A percentile compares a stretch with the other conserved stretches of the same genome.
These are phyloP conservation scores for Nannizziopsis arthrosporioides DNA, from an alignment of 2,329 filamentous ascomycete species.

Conservation along the genomic window DNA sequence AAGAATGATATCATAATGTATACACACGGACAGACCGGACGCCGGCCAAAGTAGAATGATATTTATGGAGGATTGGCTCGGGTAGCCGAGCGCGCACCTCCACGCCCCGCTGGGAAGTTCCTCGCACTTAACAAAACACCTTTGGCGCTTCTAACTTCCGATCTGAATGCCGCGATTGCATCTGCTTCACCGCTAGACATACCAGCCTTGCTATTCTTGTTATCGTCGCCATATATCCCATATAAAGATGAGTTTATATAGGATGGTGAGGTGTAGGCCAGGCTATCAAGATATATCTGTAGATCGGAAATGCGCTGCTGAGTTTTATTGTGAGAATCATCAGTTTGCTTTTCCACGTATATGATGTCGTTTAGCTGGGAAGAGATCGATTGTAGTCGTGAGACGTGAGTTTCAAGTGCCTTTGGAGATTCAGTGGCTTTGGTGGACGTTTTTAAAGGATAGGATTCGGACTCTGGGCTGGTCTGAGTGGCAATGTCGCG, in stretches of 20 bases:
- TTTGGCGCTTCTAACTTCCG: constrained; percentile 52
- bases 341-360: constrained; percentile 28
- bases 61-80: not conserved
- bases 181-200: constrained; percentile 41
- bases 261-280: constrained; percentile 30
- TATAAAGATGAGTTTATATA: constrained; percentile 25
- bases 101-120: constrained; percentile 41
- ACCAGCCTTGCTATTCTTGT: constrained; percentile 18
- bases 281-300: constrained; percentile 41
- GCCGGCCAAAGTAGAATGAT: not conserved
- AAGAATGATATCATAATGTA: no score
- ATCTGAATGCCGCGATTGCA: constrained; percentile 46
- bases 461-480: constrained; percentile 34
- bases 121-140: constrained; percentile 51
- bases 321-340: constrained; percentile 25
- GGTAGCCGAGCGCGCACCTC: not conserved
- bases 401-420: constrained; percentile 30
- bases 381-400: constrained; percentile 40
- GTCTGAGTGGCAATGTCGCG: constrained; percentile 54
- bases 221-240: constrained; percentile 24
- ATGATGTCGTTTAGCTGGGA: constrained; percentile 41
- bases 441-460: constrained; percentile 4
- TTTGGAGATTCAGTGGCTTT: constrained; percentile 17
- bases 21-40: no score
- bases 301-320: constrained; percentile 33